Conservation (phyloP, 345 rosid genomes). For the Raphanus raphanistrum region DNA sequence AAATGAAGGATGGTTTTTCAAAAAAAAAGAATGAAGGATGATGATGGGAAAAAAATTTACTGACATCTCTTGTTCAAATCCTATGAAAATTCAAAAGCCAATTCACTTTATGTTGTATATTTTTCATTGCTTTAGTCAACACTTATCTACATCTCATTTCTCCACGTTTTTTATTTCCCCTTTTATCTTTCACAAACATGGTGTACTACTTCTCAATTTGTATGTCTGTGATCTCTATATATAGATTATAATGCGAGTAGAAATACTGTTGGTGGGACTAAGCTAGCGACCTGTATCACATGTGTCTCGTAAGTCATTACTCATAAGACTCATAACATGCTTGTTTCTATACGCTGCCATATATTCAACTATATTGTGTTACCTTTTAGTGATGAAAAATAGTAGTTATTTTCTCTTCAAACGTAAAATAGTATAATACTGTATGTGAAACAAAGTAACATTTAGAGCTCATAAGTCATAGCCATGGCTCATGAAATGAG, state of each 20-base stretch:
- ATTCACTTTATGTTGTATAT: slow-evolving; percentile 9
- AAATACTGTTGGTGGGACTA: not conserved
- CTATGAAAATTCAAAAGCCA: slow-evolving; percentile 31
- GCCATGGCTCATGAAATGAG: not conserved
- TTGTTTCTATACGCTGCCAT: not conserved
- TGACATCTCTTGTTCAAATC: slow-evolving; percentile 27
- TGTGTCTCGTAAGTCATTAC: not conserved
- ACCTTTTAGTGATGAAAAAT: not conserved
- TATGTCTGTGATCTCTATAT: not conserved
- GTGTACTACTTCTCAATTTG: not conserved
- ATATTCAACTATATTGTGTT: not conserved
- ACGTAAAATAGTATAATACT: not conserved
- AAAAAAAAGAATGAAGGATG: not conserved
- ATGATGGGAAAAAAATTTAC: not conserved
- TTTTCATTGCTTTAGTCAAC: not conserved
- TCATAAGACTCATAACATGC: slow-evolving; percentile 1
- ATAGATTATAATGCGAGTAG: not conserved
- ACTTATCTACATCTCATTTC: slow-evolving; percentile 26
- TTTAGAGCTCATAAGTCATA: not conserved
- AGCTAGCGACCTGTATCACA: not conserved
- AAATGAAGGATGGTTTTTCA: too few species aligned
- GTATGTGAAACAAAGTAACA: not conserved
- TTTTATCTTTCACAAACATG: slow-evolving; percentile 15
- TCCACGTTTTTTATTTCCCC: slow-evolving; percentile 30
- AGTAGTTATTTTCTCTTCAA: not conserved